Evolutionary conservation across 2,329 filamentous ascomycete species (phyloP), one percentile per base, ranked within the genome.

Genomic region (Trichoderma koningii): DNA sequence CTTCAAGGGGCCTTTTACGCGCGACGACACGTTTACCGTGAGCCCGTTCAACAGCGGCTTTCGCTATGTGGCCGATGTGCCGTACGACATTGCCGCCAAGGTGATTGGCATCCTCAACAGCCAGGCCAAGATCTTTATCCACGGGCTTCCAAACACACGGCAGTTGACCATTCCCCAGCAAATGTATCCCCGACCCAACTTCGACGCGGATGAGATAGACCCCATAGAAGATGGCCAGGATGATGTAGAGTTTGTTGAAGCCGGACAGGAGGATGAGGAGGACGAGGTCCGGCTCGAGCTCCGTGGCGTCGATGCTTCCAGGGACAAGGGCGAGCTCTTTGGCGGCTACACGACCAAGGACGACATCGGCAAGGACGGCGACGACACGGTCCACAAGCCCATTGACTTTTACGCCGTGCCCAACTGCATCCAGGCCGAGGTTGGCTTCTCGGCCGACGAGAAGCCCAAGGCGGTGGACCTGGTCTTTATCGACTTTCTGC

Each of bases 401-500:
- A 87, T 98, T 68, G 81, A 83, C 38, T 93, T 91, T 74, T 94
- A 93, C 76, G 76, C 79, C 2, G 86, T 94, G 5, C 94, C 95
- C 7, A 97, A 97, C 76, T 92, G 88, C 74, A 86, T 99, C 65
- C 89, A 94, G 74, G 81, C 89, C 1, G 78, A 85, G 65, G 83
- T 90, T 69, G 81, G 77, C 1, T 90, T 96, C 70, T 83, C 88
- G 1, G 71, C 77, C 10, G 78, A 75, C 6, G 81, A 74, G 6
- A 80, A 85, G 17, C 91, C 92, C 0, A 85, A 90, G 60, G 88
- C 78, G 0, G 92, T 99, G 0, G 94, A 98, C 75, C 75, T 99
- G 7, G 87, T 97, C 15, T 99, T 96, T 73, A 86, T 96, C 65
- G 93, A 96, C 74, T 99, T 97, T 75, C 88, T 98, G 42, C 85